A percentile compares a stretch with the other conserved stretches of the same genome.
Conservation (phyloP, 768 basidiomycete genomes). For the Coprinellus micaceus region DNA sequence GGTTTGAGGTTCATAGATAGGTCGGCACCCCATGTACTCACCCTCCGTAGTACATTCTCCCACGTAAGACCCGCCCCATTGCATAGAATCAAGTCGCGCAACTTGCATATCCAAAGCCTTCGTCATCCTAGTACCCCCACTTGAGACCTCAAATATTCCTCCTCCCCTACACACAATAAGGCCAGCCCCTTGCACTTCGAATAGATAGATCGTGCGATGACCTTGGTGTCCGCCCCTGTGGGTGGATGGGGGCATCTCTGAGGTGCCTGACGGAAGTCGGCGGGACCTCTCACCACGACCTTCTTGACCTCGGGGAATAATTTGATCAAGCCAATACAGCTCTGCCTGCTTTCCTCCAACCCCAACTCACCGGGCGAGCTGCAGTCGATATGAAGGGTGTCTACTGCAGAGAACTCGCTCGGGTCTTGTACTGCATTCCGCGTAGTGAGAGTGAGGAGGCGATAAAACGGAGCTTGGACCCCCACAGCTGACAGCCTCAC, state of each 20-base stretch:
- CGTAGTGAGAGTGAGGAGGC: too few relatives aligned
- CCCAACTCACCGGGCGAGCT: background rate
- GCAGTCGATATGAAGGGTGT: background rate
- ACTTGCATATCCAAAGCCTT: too few relatives aligned
- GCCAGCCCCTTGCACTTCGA: background rate
- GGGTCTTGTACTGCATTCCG: too few relatives aligned
- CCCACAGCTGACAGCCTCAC: too few relatives aligned
- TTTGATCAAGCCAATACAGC: background rate
- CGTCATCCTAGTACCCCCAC: too few relatives aligned
- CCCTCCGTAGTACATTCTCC: too few relatives aligned
- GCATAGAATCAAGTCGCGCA: too few relatives aligned
- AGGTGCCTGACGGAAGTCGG: background rate
- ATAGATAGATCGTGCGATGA: background rate
- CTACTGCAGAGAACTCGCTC: too few relatives aligned
- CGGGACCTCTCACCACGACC: background rate
- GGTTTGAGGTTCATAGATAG: too few relatives aligned
- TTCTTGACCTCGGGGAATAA: background rate
- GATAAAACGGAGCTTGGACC: too few relatives aligned
- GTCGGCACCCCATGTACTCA: too few relatives aligned
- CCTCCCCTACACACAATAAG: background rate
- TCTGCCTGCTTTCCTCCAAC: background rate
- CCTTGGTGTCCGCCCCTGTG: background rate
- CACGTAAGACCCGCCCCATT: too few relatives aligned
- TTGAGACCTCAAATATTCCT: background rate
- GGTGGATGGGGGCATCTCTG: background rate